Percentiles rank a stretch among this genome's conserved stretches.
Evolutionary conservation across 2,329 filamentous ascomycete genomes (phyloP).

Genomic region (Colletotrichum truncatum): DNA sequence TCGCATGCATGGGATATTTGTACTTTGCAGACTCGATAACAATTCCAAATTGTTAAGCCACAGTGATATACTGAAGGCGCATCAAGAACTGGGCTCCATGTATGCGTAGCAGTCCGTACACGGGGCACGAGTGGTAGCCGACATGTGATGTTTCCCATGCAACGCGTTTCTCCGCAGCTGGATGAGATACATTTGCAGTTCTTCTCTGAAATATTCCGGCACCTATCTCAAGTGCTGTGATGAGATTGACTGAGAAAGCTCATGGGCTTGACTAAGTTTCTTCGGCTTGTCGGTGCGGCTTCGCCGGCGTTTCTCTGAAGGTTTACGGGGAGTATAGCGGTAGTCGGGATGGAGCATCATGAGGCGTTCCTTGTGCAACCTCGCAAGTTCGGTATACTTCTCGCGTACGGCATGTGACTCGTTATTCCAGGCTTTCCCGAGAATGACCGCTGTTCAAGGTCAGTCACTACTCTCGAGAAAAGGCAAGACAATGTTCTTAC

Average conservation of each 20-base stretch:
- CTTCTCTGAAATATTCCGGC: too few relatives aligned
- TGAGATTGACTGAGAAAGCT: neutral
- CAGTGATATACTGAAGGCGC: too few relatives aligned
- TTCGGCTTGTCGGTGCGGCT: neutral
- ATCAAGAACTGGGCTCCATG: too few relatives aligned
- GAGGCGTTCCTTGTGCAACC: slow-evolving; percentile 37
- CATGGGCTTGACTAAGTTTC: neutral
- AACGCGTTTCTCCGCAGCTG: too few relatives aligned
- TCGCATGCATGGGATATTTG: too few relatives aligned
- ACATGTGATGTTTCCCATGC: too few relatives aligned
- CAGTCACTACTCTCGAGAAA: neutral
- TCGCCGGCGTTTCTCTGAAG: slow-evolving; percentile 34
- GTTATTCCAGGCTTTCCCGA: slow-evolving; percentile 39
- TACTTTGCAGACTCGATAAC: too few relatives aligned
- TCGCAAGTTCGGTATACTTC: slow-evolving; percentile 29
- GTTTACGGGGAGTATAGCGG: slow-evolving; percentile 48
- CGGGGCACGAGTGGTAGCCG: too few relatives aligned
- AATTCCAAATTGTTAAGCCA: too few relatives aligned
- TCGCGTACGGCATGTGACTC: slow-evolving; percentile 34
- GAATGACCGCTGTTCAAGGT: slow-evolving; percentile 35
- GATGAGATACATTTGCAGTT: neutral
- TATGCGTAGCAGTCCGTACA: too few relatives aligned
- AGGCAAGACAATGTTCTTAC: slow-evolving; percentile 34
- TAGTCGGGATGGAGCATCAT: slow-evolving; percentile 45
- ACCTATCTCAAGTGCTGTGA: neutral